Percentiles rank a stretch among this genome's conserved stretches.
Evolutionary conservation across 106 monocot genomes (phyloP).

Genomic region (Dendrobium officinale): DNA sequence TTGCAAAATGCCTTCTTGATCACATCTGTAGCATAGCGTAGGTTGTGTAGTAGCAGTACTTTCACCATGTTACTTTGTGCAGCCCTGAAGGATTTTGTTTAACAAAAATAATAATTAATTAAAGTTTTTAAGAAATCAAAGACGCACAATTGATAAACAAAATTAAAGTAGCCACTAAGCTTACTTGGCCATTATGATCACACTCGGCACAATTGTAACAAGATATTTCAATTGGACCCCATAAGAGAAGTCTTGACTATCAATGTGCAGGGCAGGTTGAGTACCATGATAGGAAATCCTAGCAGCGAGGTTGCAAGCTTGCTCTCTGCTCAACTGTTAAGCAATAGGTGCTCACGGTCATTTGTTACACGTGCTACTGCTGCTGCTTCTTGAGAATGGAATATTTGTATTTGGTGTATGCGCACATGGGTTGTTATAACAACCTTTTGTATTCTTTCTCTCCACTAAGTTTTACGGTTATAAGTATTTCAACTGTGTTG

Average conservation of each 20-base stretch:
- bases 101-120: neutral
- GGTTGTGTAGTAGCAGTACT: slow-evolving; percentile 12
- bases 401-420: no score
- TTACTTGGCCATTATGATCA: slow-evolving; percentile 82
- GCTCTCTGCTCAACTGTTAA: neutral
- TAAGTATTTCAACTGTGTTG: no score
- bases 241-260: neutral
- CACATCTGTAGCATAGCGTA: slow-evolving; percentile 77
- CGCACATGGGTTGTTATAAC: no score
- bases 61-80: slow-evolving; percentile 56
- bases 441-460: no score
- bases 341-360: no score
- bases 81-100: slow-evolving; percentile 44
- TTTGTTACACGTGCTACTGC: no score
- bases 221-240: slow-evolving; percentile 38
- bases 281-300: slow-evolving; percentile 60
- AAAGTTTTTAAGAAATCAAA: slow-evolving; percentile 7
- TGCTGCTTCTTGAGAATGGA: no score
- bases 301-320: slow-evolving; percentile 56
- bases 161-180: slow-evolving; percentile 11
- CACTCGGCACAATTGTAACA: slow-evolving; percentile 83
- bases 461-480: no score
- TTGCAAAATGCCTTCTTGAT: slow-evolving; percentile 83
- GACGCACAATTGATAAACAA: neutral
- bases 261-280: neutral